phyloP scores from a whole-genome alignment of 1,139 yeast species.

The Pichia sp. region DNA sequence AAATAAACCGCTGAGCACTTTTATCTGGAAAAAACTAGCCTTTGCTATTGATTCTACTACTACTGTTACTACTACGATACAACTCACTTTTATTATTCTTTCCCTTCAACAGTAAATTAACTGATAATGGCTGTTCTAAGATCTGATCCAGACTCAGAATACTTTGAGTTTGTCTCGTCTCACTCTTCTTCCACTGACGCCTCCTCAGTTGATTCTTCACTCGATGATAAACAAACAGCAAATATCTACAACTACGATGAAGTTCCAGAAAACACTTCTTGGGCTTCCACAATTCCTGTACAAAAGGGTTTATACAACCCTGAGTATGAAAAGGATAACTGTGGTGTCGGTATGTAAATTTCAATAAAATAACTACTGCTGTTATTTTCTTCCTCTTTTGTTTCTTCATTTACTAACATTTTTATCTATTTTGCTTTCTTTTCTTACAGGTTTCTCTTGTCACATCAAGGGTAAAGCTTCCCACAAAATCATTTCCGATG shows the following conservation, averaged over 20 bases:
- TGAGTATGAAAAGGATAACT: constrained; percentile 89
- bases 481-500: constrained; percentile 92
- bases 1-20: no score
- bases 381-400: neutral
- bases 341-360: constrained; percentile 66
- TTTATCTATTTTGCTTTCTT: neutral
- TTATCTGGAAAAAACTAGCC: no score
- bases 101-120: no score
- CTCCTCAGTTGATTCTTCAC: neutral
- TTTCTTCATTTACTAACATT: constrained; percentile 4
- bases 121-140: constrained; percentile 17
- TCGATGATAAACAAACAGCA: no score
- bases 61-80: no score
- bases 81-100: no score
- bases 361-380: neutral
- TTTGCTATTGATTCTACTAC: no score
- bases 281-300: constrained; percentile 87
- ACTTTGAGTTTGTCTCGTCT: neutral
- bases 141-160: constrained; percentile 21
- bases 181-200: neutral
- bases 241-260: constrained; percentile 59
- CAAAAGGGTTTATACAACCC: constrained; percentile 92
- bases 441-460: constrained; percentile 61
- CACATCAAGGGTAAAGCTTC: constrained; percentile 83
- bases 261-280: constrained; percentile 70